These are phyloP conservation scores for Ceratobasidium sp. DNA, from an alignment of 1,284 basidiomycete species.

Conservation along the genomic window DNA sequence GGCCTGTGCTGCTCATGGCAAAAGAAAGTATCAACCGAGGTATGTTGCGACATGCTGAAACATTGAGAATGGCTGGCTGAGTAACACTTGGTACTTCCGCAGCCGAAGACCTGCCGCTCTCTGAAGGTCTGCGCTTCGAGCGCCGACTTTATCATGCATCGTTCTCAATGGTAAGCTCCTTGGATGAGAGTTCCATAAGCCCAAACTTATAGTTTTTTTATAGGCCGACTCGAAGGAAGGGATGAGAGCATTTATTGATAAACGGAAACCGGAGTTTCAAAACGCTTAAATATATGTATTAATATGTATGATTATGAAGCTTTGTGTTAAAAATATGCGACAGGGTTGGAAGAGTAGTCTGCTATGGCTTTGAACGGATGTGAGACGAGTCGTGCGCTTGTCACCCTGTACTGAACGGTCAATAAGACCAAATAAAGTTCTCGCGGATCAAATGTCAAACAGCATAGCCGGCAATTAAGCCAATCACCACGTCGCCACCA, in stretches of 20 bases:
- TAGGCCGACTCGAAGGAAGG: constrained; percentile 47
- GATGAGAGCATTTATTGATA: constrained; percentile 47
- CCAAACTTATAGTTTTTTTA: neutral
- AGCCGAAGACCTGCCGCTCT: constrained; percentile 42
- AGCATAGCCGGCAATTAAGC: constrained; percentile 1
- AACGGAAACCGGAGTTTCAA: constrained; percentile 42
- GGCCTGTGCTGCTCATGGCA: constrained; percentile 47
- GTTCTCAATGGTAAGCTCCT: constrained; percentile 25
- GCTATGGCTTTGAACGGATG: neutral
- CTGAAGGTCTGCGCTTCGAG: constrained; percentile 44
- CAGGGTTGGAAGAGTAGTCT: neutral
- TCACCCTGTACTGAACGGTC: neutral
- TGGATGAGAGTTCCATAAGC: neutral
- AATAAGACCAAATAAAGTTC: constrained; percentile 6
- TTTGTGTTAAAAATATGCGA: neutral
- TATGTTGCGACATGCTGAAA: constrained; percentile 15
- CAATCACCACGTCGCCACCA: constrained; percentile 5
- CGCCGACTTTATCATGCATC: constrained; percentile 47
- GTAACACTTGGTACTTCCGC: no score
- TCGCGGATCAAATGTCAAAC: constrained; percentile 14
- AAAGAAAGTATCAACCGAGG: constrained; percentile 48
- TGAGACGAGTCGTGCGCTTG: neutral
- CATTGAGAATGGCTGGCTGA: neutral
- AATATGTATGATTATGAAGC: neutral
- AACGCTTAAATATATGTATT: constrained; percentile 8